Evolutionary conservation across 768 basidiomycete genomes (phyloP), one percentile per base, ranked within the genome.

Genomic region (Boletus tylopilopsis): DNA sequence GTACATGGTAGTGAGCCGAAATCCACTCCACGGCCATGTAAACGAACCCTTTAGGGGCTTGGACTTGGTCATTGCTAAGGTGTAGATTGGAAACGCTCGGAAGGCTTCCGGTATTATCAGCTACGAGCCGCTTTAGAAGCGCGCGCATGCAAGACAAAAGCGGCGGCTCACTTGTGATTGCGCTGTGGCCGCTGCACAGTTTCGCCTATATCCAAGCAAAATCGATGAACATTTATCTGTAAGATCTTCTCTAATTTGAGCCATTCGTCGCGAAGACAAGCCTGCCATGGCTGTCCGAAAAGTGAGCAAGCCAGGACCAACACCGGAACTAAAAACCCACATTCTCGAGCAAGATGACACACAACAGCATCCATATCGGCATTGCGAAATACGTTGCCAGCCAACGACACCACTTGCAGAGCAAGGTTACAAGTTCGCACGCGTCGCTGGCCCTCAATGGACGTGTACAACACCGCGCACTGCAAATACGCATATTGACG

Each of bases 71-170:
- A 97, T 79, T 11, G 84, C 84, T 3, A 97, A 74, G 4, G 80
- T 79, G 64, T 85, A 94, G 16, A 92, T 74, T 0, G 94, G 91
- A 36, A 98, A 77, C 1, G 86, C 77, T 61, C 87, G 85, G 75
- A 93, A 94, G 0, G 88, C 85, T 69, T 98, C 96, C 6, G 96
- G 96, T 22, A 99, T 81, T 53, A 99, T 88, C 53, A 99, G 70
- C 95, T 99, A 58, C 1, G 36, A 29, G 4, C 6, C 12, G 50
- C 42, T 33, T 56, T 37, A 53, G 58, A 50, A 19, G 43, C 29
- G 13, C 13, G 29, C 18, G 41, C 36, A 44, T 29, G 47, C 3
- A 22, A 16, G 37, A 48, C 29, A 8, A 6, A 16, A 13, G 27
- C 18, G 21, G 34, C 34, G 16, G 44, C 75, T 57, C 54, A 93